phyloP scores from a whole-genome alignment of 2,329 filamentous ascomycete species.

The Calonectria pseudoturangicola region DNA sequence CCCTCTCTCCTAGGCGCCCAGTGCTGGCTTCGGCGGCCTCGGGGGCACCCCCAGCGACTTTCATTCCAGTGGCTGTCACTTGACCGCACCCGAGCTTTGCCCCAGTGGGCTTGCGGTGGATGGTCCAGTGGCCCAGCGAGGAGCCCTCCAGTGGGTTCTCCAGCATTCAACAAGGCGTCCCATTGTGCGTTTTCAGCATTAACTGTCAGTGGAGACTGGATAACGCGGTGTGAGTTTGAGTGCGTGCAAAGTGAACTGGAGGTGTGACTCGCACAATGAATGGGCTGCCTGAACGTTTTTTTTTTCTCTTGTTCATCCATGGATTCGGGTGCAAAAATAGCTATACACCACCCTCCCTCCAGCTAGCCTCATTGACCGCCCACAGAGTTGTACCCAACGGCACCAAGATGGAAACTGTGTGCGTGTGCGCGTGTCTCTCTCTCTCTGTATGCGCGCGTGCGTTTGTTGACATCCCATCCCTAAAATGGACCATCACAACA shows the following conservation, averaged over 20 bases:
- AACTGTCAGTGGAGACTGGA: constrained; percentile 25
- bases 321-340: constrained; percentile 19
- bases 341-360: constrained; percentile 10
- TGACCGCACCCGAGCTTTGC: constrained; percentile 50
- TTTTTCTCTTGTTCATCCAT: constrained; percentile 9
- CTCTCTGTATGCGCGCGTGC: constrained; percentile 23
- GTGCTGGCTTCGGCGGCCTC: constrained; percentile 49
- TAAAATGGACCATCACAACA: constrained; percentile 48
- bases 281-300: constrained; percentile 14
- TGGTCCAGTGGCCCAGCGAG: constrained; percentile 20
- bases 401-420: constrained; percentile 20
- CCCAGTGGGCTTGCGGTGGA: constrained; percentile 29
- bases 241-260: constrained; percentile 6
- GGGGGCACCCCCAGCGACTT: constrained; percentile 43
- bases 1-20: constrained; percentile 47
- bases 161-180: constrained; percentile 33
- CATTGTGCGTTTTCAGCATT: constrained; percentile 32
- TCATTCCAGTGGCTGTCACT: constrained; percentile 53
- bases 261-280: constrained; percentile 26
- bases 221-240: constrained; percentile 35
- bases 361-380: constrained; percentile 24
- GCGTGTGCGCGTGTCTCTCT: constrained; percentile 30
- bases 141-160: constrained; percentile 39
- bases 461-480: constrained; percentile 42
- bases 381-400: constrained; percentile 22